phyloP scores from a whole-genome alignment of 176 grass and related monocot species.

The Cocos nucifera region DNA sequence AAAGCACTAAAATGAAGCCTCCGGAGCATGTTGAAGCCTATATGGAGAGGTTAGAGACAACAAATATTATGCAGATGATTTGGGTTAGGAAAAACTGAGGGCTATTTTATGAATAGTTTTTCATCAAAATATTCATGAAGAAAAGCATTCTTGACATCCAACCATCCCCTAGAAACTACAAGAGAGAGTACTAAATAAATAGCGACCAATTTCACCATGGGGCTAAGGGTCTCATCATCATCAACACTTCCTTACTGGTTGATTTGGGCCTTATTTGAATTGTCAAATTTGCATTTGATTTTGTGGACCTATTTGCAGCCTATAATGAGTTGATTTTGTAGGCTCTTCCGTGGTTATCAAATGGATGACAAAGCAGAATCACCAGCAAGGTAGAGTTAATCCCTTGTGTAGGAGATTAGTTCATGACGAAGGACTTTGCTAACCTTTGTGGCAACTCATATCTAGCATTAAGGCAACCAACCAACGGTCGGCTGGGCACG shows the following conservation, averaged over 20 bases:
- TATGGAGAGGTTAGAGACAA: background rate
- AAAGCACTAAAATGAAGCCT: background rate
- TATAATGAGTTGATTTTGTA: no score
- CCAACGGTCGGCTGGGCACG: no score
- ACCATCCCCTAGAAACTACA: background rate
- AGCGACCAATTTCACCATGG: background rate
- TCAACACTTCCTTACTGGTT: background rate
- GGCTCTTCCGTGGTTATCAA: no score
- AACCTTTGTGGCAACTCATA: no score
- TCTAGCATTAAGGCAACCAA: no score
- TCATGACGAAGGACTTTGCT: no score
- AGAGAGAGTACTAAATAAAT: background rate
- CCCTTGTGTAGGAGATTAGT: no score
- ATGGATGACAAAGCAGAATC: no score
- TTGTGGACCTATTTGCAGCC: background rate
- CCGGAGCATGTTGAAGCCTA: constrained; percentile 1
- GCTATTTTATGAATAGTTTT: background rate
- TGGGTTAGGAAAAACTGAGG: background rate
- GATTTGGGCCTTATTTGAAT: background rate
- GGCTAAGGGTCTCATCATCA: constrained; percentile 6
- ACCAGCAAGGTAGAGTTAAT: no score
- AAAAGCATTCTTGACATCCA: constrained; percentile 5
- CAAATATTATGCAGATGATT: background rate
- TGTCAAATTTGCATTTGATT: background rate
- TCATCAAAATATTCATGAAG: background rate